Base-by-base conservation (phyloP, 768 basidiomycete genomes). In the Suillus placidus region DNA sequence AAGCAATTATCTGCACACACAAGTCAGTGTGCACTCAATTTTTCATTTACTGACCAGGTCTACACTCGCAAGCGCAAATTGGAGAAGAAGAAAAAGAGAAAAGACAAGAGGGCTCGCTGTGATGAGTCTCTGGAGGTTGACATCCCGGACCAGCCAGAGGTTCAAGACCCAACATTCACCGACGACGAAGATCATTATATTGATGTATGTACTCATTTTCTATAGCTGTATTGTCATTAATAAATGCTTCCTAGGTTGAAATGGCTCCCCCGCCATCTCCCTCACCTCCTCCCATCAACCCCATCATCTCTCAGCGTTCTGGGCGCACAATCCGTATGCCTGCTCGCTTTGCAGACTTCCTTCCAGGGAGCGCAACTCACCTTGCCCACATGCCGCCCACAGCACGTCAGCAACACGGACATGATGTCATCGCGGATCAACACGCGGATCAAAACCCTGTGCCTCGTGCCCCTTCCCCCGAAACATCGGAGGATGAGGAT, bases 401-500 rank as follows among this genome's bases (percentile, higher is more conserved):
- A 5, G 4, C 20, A 1, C 32, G 12, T 34, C 30, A 57, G 55
- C 32, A 57, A 38, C 30, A 5, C 4, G 13, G 32, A 7, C 55
- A 26, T 32, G 55, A 20, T 34, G 34, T 34, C 47, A 23, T 49
- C 12, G 1, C n/a, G n/a, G n/a, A 49, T 49, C 47, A 23, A 49
- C 4, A 42, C 6, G 5, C 5, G 1, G 47, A n/a, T 23, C 4
- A 49, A 10, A n/a, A 6, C 14, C 16, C 40, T 6, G 1, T 6
- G 20, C 63, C 64, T 45, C n/a, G 40, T 18, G 65, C 55, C 1
- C n/a, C 40, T 45, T 30, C n/a, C 40, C 4, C 61, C 58, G 8
- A 30, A 76, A 16, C 79, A 71, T 52, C 70, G 73, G 9, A 20
- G 42, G 8, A 40, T n/a, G n/a, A n/a, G n/a, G n/a, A n/a, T n/a